phyloP scores from a whole-genome alignment of 176 grass and related monocot genomes.

The Cenchrus fungigraminus region DNA sequence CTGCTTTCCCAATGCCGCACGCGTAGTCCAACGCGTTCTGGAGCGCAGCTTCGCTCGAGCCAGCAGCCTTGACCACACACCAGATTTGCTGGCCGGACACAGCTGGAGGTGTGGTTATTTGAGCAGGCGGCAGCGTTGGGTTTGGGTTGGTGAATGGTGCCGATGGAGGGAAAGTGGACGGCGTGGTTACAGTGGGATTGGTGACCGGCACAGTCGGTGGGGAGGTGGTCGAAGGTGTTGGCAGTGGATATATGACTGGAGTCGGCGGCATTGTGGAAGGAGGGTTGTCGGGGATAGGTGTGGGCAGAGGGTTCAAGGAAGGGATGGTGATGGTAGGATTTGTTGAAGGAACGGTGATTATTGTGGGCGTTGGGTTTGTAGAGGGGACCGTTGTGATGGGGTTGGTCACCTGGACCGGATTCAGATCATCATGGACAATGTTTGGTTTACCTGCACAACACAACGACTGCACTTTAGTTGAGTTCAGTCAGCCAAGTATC shows the following conservation, averaged over 20 bases:
- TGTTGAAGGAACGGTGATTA: slow-evolving; percentile 60
- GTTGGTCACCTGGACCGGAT: slow-evolving; percentile 40
- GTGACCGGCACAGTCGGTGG: slow-evolving; percentile 49
- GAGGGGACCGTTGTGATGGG: slow-evolving; percentile 54
- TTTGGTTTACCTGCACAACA: slow-evolving; percentile 35
- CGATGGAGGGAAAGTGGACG: slow-evolving; percentile 42
- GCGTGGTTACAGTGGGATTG: slow-evolving; percentile 50
- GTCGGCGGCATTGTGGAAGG: slow-evolving; percentile 9
- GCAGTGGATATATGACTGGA: slow-evolving; percentile 49
- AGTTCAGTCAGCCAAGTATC: background rate
- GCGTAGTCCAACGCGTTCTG: slow-evolving; percentile 84
- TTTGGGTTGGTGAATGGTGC: slow-evolving; percentile 58
- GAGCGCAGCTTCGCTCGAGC: slow-evolving; percentile 36
- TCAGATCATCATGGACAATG: slow-evolving; percentile 34
- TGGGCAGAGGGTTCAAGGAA: slow-evolving; percentile 67
- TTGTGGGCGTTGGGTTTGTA: slow-evolving; percentile 46
- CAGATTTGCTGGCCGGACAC: slow-evolving; percentile 59
- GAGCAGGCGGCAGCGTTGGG: slow-evolving; percentile 33
- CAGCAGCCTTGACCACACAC: slow-evolving; percentile 73
- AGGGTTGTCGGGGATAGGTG: slow-evolving; percentile 57
- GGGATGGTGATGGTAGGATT: slow-evolving; percentile 71
- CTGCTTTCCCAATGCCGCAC: slow-evolving; percentile 65
- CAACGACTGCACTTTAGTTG: background rate
- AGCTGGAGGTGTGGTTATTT: slow-evolving; percentile 39
- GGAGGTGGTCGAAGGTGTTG: slow-evolving; percentile 51